Base-by-base conservation (phyloP, 257 asterid genomes). In the Rauvolfia tetraphylla region DNA sequence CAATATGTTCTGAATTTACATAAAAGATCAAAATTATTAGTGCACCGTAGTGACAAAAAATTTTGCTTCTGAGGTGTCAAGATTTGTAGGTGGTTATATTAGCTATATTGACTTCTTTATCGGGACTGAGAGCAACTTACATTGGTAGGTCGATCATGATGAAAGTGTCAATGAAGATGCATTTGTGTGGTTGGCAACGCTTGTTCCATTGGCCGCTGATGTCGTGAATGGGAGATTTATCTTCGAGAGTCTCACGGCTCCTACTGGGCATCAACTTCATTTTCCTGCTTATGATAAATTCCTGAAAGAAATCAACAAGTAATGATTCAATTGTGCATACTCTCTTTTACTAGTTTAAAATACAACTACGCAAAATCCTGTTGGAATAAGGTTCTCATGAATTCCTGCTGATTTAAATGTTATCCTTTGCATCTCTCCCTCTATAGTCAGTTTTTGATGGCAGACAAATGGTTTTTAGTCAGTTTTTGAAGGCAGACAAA, bases 201-300 rank as follows among this genome's bases (percentile, higher is more conserved):
- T 86, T 34, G 84, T 90, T 77, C 97, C 95, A 3, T 76, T 94
- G 69, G 88, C 77, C 1, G 95, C 80, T 23, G 98, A 94, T 81
- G 85, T 85, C 72, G 90, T 90, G 34, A 94, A 91, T 71, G 96
- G 90, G 39, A 94, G 97, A 83, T 92, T 87, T 67, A 88, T 98
- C 22, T 92, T 87, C 23, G 98, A 94, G 82, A 85, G 97, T 61
- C 86, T 94, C 71, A 91, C 96, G 0, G 96, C 95, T 0, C 75
- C 97, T 20, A 92, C 97, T 0, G 90, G 78, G 31, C 82, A 86
- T 71, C 92, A 88, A 36, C 87, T 94, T 73, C 91, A 92, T 84
- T 92, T 92, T 77, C 98, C 98, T 10, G 93, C 96, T 56, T 88
- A 90, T 57, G 93, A 90, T 79, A 87, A 79, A 63, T 94, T 89